phyloP scores from a whole-genome alignment of 352 stramenopile genomes.

The Phytopythium boreale region DNA sequence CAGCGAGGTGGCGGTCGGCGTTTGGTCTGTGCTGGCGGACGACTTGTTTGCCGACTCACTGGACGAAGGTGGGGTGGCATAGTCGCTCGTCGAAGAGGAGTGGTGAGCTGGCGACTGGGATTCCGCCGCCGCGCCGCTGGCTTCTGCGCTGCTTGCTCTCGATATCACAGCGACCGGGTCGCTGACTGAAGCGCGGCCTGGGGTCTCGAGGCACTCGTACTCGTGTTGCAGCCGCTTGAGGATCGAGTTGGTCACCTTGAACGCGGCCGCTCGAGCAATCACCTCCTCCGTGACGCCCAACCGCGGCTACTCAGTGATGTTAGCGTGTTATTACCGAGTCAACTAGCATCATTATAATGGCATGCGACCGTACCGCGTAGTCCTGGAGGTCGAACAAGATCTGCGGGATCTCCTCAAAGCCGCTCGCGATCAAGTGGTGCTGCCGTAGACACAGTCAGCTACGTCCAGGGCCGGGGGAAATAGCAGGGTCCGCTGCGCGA shows the following conservation, averaged over 20 bases:
- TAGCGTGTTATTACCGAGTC: background rate
- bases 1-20: background rate
- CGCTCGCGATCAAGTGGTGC: slow-evolving; percentile 48
- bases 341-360: background rate
- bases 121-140: background rate
- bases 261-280: slow-evolving; percentile 19
- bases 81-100: background rate
- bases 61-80: background rate
- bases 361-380: slow-evolving; percentile 37
- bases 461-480: background rate
- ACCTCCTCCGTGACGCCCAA: slow-evolving; percentile 23
- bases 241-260: slow-evolving; percentile 37
- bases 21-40: background rate
- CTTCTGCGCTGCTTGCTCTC: background rate
- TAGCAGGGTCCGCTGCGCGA: no score
- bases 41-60: background rate
- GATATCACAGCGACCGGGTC: background rate
- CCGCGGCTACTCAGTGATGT: slow-evolving; percentile 19
- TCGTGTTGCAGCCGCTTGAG: slow-evolving; percentile 28
- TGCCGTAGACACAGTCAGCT: slow-evolving; percentile 8
- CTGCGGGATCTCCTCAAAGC: slow-evolving; percentile 72
- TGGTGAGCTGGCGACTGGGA: background rate
- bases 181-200: background rate
- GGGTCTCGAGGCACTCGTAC: slow-evolving; percentile 18
- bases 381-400: slow-evolving; percentile 72